These are phyloP conservation scores for Fusarium brevicatenulatum DNA, from an alignment of 2,329 filamentous ascomycete species.

Conservation along the genomic window DNA sequence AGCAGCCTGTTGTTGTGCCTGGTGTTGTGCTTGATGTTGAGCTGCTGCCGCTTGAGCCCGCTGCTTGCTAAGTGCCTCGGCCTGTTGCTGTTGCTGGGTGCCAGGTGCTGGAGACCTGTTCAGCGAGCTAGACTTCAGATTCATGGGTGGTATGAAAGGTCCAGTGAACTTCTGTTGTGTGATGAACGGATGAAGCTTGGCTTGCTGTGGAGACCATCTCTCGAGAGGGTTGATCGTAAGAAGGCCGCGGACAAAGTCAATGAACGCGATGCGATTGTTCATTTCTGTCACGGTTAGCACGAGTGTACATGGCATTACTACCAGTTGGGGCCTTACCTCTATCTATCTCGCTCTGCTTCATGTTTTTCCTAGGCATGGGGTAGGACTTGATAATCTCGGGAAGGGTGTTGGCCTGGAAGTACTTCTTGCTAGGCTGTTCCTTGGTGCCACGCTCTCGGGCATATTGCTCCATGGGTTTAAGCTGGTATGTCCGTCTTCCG, in stretches of 20 bases:
- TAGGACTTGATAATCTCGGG: constrained; percentile 98
- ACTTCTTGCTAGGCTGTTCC: constrained; percentile 99
- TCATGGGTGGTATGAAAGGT: constrained; percentile 97
- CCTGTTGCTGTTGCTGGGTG: constrained; percentile 95
- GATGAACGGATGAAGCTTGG: constrained; percentile 97
- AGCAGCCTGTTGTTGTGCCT: constrained; percentile 75
- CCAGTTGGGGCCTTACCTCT: constrained; percentile 71
- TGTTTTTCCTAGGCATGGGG: constrained; percentile 98
- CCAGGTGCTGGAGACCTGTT: constrained; percentile 91
- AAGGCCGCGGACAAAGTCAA: constrained; percentile 94
- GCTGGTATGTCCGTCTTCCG: constrained; percentile 85
- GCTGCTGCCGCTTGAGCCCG: constrained; percentile 68
- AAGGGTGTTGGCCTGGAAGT: constrained; percentile 92
- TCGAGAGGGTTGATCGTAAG: constrained; percentile 96
- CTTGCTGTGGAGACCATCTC: constrained; percentile 97
- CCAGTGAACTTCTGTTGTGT: constrained; percentile 98
- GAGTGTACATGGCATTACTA: neutral
- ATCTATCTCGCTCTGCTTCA: constrained; percentile 97
- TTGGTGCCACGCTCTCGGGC: constrained; percentile 95
- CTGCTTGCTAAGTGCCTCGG: constrained; percentile 93
- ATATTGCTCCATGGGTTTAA: constrained; percentile 99
- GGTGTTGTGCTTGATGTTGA: constrained; percentile 65
- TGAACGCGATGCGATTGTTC: constrained; percentile 97
- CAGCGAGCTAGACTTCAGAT: constrained; percentile 85
- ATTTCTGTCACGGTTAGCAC: constrained; percentile 74